Percentiles rank a stretch among this genome's conserved stretches.
phyloP scores from a whole-genome alignment of 805 yeast species.

The Teunomyces tritomae region DNA sequence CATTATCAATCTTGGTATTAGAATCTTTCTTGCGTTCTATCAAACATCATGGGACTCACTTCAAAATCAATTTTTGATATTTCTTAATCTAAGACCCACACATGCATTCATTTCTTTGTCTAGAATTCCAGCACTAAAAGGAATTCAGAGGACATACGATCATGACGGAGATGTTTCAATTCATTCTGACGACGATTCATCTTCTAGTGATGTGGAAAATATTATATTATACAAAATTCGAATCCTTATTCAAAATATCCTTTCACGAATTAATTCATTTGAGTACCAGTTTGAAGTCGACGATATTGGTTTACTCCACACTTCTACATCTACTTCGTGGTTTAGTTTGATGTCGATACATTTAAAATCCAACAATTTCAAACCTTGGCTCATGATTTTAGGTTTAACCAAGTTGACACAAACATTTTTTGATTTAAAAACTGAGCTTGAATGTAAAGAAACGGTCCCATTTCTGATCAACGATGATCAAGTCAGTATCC shows the following conservation, averaged over 20 bases:
- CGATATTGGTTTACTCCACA: constrained; percentile 12
- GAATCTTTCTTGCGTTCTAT: constrained; percentile 31
- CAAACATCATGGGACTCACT: constrained; percentile 42
- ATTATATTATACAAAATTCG: constrained; percentile 18
- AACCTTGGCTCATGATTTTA: constrained; percentile 41
- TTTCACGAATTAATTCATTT: constrained; percentile 13
- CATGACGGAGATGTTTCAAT: constrained; percentile 10
- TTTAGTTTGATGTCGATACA: constrained; percentile 22
- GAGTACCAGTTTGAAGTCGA: constrained; percentile 10
- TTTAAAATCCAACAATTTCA: constrained; percentile 15
- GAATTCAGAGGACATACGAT: constrained; percentile 14
- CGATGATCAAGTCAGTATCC: background rate
- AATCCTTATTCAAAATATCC: constrained; percentile 20
- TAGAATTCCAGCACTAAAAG: constrained; percentile 22
- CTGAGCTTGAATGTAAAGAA: background rate
- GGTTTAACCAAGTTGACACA: constrained; percentile 34
- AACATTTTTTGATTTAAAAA: constrained; percentile 28
- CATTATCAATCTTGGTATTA: constrained; percentile 39
- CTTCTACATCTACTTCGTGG: constrained; percentile 16
- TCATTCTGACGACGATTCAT: constrained; percentile 3
- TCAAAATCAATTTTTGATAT: constrained; percentile 42
- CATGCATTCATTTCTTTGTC: constrained; percentile 35
- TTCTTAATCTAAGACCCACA: constrained; percentile 41
- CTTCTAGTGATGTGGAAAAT: constrained; percentile 5
- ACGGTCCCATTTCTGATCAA: background rate